Conservation (phyloP, 441 rosid genomes). For the Erysimum pusillum region DNA sequence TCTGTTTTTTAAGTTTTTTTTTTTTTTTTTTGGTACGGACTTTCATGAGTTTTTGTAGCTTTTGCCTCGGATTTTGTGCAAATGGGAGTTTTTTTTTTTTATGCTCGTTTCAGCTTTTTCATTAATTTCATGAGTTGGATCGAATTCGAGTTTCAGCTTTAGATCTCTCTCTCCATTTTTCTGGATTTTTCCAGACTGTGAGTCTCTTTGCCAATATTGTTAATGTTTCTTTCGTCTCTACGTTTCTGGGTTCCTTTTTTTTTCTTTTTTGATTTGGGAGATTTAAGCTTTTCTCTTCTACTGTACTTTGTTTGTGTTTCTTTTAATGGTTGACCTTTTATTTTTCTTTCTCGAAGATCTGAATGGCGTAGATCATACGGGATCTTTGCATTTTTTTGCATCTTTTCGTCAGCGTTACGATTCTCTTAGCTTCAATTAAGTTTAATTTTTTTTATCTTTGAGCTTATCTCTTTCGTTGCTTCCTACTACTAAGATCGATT, state of each 20-base stretch:
- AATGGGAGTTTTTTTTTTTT: slow-evolving; percentile 27
- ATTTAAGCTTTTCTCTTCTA: slow-evolving; percentile 11
- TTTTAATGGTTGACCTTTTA: slow-evolving; percentile 39
- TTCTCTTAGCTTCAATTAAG: slow-evolving; percentile 37
- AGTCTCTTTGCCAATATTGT: not conserved
- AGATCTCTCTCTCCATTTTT: slow-evolving; percentile 34
- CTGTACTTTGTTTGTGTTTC: slow-evolving; percentile 23
- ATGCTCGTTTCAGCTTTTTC: slow-evolving; percentile 11
- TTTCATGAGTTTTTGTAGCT: slow-evolving; percentile 30
- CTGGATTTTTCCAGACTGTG: slow-evolving; percentile 1
- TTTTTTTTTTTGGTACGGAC: not conserved
- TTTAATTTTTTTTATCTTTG: not conserved
- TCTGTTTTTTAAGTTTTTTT: slow-evolving; percentile 7
- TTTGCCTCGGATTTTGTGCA: slow-evolving; percentile 49
- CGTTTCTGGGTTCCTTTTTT: slow-evolving; percentile 4
- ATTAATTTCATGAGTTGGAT: slow-evolving; percentile 30
- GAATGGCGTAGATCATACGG: slow-evolving; percentile 46
- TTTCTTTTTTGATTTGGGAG: not conserved
- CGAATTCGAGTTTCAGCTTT: slow-evolving; percentile 49
- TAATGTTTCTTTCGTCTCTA: not conserved
- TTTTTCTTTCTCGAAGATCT: slow-evolving; percentile 43
- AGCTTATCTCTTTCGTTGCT: slow-evolving; percentile 19
- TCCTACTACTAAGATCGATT: slow-evolving; percentile 7
- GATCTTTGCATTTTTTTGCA: slow-evolving; percentile 39
- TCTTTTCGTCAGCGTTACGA: slow-evolving; percentile 46